Evolutionary conservation across 306 rosid genomes (phyloP), one percentile per base, ranked within the genome.

Genomic region (Lupinus albus): DNA sequence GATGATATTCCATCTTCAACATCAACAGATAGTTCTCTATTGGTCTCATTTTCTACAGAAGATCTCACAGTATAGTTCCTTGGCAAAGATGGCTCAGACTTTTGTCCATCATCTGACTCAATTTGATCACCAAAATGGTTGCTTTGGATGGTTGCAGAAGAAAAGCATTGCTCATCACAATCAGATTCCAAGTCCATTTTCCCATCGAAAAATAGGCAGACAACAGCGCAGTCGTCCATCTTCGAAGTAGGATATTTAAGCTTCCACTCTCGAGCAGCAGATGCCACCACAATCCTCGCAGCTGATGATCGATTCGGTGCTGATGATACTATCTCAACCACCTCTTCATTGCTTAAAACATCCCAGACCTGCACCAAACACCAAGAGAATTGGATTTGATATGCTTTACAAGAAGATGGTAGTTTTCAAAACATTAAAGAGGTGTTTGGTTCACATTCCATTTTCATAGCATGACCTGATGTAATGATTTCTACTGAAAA

Each of bases 141-240:
- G 77, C 91, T 82, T 42, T 79, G 95, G 57, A 84, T 70, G 61
- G 88, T 83, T 38, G 92, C 98, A 25, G 99, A 88, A 55, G 94
- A 93, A 66, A 68, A 85, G 58, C 85, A 85, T 63, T 79, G 97
- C 25, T 93, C 99, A 2, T 93, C 97, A 38, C 80, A 82, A 57
- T 93, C 97, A 4, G 97, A 88, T 85, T 93, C 99, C 0, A 83
- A 67, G 68, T 90, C 96, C 95, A 93, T 93, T 83, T 84, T 93
- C 50, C 95, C 89, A 57, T 93, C 97, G 82, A 93, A 69, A 72
- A 86, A 93, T 14, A 93, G 63, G 78, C 99, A 93, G 18, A 90
- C 95, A 5, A 93, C 97, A 35, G 97, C 97, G 77, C 99, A 93
- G 46, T 93, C 99, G 61, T 93, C 99, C 97, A 93, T 88, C 80